Evolutionary conservation across 78 protist species (phyloP).

Genomic region (Fonticula alba): DNA sequence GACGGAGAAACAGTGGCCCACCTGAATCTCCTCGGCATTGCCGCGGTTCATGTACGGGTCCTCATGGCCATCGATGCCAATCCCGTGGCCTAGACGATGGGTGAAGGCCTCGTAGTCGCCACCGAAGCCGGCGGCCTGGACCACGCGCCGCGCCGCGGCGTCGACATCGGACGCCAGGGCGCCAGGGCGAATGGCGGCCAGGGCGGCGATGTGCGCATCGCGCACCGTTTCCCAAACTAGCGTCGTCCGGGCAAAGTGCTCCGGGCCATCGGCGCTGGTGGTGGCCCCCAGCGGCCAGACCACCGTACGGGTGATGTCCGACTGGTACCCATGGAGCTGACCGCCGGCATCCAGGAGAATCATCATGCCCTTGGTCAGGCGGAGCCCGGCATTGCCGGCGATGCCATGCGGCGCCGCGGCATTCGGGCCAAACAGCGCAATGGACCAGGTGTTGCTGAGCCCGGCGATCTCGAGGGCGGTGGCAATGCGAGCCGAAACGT

Average conservation of each 20-base stretch:
- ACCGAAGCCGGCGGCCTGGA: background rate
- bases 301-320: background rate
- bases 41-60: background rate
- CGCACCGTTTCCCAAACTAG: background rate
- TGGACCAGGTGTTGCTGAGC: background rate
- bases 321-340: background rate
- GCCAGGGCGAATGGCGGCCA: background rate
- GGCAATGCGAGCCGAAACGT: background rate
- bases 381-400: background rate
- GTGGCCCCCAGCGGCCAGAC: too few relatives aligned
- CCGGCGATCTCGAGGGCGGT: background rate
- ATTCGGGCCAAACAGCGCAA: background rate
- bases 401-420: background rate
- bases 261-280: background rate
- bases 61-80: background rate
- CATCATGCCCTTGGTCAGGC: background rate
- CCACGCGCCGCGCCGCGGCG: background rate
- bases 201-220: background rate
- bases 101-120: background rate
- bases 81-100: background rate
- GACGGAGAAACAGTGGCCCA: background rate
- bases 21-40: background rate
- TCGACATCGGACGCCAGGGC: background rate
- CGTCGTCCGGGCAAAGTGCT: background rate
- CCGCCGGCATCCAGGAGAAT: background rate